Evolutionary conservation across 2,329 filamentous ascomycete genomes (phyloP).

Genomic region (Periconia sp.): DNA sequence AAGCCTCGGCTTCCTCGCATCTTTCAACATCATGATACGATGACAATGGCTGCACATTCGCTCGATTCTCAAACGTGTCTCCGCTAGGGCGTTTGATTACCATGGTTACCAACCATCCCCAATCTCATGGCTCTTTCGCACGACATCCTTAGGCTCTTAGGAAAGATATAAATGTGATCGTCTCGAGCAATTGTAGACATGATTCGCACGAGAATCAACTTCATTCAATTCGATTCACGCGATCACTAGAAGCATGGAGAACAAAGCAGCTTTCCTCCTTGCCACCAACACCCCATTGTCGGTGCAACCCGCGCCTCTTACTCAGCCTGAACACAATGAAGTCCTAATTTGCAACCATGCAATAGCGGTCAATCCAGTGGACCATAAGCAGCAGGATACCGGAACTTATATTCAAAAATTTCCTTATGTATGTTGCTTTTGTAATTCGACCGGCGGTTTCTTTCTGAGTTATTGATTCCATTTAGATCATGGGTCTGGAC

Average conservation of each 20-base stretch:
- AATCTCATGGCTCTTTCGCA: no score
- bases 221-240: no score
- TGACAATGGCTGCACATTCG: no score
- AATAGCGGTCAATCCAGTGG: slow-evolving; percentile 48
- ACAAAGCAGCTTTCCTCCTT: slow-evolving; percentile 18
- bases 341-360: slow-evolving; percentile 40
- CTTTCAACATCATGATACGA: no score
- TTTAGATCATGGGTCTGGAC: slow-evolving; percentile 49
- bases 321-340: slow-evolving; percentile 18
- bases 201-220: no score
- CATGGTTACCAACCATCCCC: no score
- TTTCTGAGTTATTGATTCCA: neutral
- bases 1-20: neutral
- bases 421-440: slow-evolving; percentile 7
- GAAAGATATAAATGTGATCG: no score
- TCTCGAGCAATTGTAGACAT: no score
- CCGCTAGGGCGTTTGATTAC: no score
- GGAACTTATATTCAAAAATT: slow-evolving; percentile 2
- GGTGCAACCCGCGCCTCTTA: slow-evolving; percentile 31
- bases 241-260: slow-evolving; percentile 10
- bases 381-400: slow-evolving; percentile 39
- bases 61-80: no score
- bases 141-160: no score
- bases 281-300: slow-evolving; percentile 15
- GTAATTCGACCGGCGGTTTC: no score